phyloP scores from a whole-genome alignment of 2,329 filamentous ascomycete species.

The Sphaerulina vaccinii region DNA sequence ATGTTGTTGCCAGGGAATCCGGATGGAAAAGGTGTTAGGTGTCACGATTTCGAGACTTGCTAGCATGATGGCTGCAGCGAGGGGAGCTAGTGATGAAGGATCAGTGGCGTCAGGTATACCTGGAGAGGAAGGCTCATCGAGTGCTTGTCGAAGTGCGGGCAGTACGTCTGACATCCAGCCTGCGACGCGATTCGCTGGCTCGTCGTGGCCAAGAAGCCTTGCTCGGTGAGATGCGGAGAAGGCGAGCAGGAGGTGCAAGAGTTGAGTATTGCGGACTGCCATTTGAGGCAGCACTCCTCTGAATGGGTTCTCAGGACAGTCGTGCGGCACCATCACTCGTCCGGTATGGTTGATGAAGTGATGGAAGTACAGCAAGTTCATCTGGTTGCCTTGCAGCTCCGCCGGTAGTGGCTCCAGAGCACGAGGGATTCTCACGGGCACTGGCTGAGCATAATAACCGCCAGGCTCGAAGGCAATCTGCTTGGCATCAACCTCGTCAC shows the following conservation, averaged over 20 bases:
- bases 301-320: conserved; percentile 61
- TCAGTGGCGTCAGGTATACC: conserved; percentile 44
- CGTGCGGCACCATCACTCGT: conserved; percentile 61
- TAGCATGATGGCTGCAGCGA: conserved; percentile 82
- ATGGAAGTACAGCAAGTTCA: conserved; percentile 75
- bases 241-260: conserved; percentile 73
- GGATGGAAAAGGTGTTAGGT: conserved; percentile 75
- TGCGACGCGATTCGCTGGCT: conserved; percentile 75
- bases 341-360: conserved; percentile 80
- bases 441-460: conserved; percentile 69
- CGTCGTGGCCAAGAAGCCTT: conserved; percentile 68
- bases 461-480: conserved; percentile 57
- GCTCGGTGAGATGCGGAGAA: conserved; percentile 84
- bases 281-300: conserved; percentile 63
- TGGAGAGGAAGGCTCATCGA: conserved; percentile 41
- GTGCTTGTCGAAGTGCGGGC: conserved; percentile 65
- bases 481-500: conserved; percentile 29
- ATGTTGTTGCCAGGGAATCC: conserved; percentile 78
- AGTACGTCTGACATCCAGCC: conserved; percentile 78
- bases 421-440: conserved; percentile 62
- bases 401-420: conserved; percentile 57
- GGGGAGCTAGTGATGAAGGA: conserved; percentile 68
- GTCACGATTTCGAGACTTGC: conserved; percentile 81
- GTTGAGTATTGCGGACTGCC: conserved; percentile 66
- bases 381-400: conserved; percentile 66